These are phyloP conservation scores for Xylaria bambusicola DNA, from an alignment of 495 filamentous ascomycete genomes.

Conservation along the genomic window DNA sequence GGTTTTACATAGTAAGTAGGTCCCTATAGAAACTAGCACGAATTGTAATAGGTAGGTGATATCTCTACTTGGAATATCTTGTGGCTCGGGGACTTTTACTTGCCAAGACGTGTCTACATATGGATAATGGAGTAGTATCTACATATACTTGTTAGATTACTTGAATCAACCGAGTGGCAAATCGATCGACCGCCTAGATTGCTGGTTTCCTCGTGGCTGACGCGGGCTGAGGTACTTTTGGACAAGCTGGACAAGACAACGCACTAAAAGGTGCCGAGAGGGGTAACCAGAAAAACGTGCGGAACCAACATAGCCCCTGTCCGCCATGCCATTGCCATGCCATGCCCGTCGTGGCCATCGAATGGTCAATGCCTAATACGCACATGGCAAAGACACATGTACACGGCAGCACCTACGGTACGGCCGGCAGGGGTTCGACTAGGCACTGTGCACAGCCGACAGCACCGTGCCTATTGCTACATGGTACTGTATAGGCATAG, in stretches of 20 bases:
- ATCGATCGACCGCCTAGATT: background rate
- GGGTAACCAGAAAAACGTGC: constrained; percentile 16
- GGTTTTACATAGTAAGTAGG: too few relatives aligned
- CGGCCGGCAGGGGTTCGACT: too few relatives aligned
- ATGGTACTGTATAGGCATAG: too few relatives aligned
- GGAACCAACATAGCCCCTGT: constrained; percentile 7
- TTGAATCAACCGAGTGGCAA: background rate
- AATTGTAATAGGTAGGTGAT: background rate
- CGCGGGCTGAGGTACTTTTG: constrained; percentile 9
- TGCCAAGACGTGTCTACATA: too few relatives aligned
- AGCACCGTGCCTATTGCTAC: too few relatives aligned
- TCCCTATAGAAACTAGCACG: too few relatives aligned
- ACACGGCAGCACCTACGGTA: too few relatives aligned
- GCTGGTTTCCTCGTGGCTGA: constrained; percentile 17
- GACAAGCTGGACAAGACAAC: background rate
- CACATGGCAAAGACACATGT: constrained; percentile 13
- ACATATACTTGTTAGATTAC: background rate
- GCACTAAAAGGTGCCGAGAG: constrained; percentile 7
- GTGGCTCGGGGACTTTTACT: too few relatives aligned
- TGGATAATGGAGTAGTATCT: background rate
- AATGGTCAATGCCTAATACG: background rate
- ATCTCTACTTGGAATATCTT: too few relatives aligned
- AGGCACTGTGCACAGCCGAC: too few relatives aligned
- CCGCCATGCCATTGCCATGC: background rate
- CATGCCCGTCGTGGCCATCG: too few relatives aligned